A percentile compares a stretch with the other conserved stretches of the same genome.
phyloP scores from a whole-genome alignment of 2,329 filamentous ascomycete genomes.

The Colletotrichum brevisporum region DNA sequence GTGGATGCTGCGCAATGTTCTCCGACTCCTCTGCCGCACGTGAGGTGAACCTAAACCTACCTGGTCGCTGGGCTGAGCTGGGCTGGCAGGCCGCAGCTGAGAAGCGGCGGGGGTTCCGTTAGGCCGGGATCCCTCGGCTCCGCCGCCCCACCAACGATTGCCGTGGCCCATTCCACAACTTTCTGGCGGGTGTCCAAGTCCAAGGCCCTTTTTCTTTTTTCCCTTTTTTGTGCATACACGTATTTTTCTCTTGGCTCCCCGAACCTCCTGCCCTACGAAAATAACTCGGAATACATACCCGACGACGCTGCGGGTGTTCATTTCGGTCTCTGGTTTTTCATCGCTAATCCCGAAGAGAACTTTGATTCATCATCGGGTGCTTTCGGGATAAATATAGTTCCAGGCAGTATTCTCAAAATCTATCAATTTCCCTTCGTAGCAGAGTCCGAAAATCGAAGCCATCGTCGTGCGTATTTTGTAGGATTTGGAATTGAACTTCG shows the following conservation, averaged over 20 bases:
- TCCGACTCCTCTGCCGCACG: too few species aligned
- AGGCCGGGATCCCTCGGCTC: constrained; percentile 31
- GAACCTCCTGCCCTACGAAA: constrained; percentile 8
- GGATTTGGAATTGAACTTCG: constrained; percentile 18
- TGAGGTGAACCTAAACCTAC: too few species aligned
- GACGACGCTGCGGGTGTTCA: constrained; percentile 22
- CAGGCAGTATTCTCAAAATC: constrained; percentile 22
- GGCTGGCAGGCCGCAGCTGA: not conserved
- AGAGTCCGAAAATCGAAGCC: constrained; percentile 35
- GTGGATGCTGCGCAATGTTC: too few species aligned
- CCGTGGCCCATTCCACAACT: constrained; percentile 17
- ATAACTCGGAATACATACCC: constrained; percentile 22
- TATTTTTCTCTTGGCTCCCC: too few species aligned
- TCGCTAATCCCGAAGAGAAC: constrained; percentile 16
- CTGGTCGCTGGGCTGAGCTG: too few species aligned
- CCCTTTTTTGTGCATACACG: too few species aligned
- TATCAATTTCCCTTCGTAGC: constrained; percentile 9
- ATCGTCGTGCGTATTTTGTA: constrained; percentile 36
- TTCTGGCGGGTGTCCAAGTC: too few species aligned
- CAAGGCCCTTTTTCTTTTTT: too few species aligned
- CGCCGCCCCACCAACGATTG: constrained; percentile 32
- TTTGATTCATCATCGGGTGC: constrained; percentile 24
- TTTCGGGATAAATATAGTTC: constrained; percentile 12
- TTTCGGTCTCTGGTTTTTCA: constrained; percentile 10
- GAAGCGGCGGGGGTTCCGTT: constrained; percentile 10